Evolutionary conservation across 1,284 basidiomycete genomes (phyloP).

Genomic region (Cryptococcus sp.): DNA sequence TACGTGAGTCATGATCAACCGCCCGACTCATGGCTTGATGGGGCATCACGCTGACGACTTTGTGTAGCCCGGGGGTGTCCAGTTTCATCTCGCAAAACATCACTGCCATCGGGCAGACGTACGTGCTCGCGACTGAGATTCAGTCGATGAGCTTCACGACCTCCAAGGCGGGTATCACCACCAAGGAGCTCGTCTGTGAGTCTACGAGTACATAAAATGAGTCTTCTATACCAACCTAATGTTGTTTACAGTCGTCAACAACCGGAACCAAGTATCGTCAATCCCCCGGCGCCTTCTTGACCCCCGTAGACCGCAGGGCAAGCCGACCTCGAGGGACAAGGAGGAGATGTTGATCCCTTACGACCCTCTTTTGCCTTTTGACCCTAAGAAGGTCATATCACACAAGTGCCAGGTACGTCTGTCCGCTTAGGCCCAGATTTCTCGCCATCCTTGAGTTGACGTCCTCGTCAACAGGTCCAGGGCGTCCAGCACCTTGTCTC

Average conservation of each 20-base stretch:
- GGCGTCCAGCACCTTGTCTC: slow-evolving; percentile 65
- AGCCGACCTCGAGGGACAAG: slow-evolving; percentile 70
- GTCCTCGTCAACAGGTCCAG: slow-evolving; percentile 50
- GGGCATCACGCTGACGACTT: slow-evolving; percentile 2
- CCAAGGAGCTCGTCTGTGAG: slow-evolving; percentile 78
- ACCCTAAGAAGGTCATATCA: slow-evolving; percentile 70
- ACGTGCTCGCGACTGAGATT: slow-evolving; percentile 65
- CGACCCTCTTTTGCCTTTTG: slow-evolving; percentile 70
- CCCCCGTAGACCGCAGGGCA: slow-evolving; percentile 75
- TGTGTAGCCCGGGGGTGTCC: slow-evolving; percentile 64
- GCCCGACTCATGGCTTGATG: background rate
- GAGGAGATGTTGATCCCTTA: slow-evolving; percentile 87
- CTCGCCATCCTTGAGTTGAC: background rate
- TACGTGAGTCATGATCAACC: slow-evolving; percentile 55
- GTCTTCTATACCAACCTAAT: background rate
- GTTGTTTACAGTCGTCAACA: slow-evolving; percentile 64
- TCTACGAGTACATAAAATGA: slow-evolving; percentile 12
- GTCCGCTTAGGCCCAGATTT: background rate
- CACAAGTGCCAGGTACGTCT: slow-evolving; percentile 57
- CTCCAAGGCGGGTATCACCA: slow-evolving; percentile 82
- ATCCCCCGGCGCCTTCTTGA: slow-evolving; percentile 74
- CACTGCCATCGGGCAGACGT: slow-evolving; percentile 66
- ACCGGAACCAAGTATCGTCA: slow-evolving; percentile 68
- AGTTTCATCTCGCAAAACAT: slow-evolving; percentile 60
- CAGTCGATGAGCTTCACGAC: slow-evolving; percentile 69